Evolutionary conservation across 2,329 filamentous ascomycete species (phyloP).

Genomic region (Trichoderma afroharzianum): DNA sequence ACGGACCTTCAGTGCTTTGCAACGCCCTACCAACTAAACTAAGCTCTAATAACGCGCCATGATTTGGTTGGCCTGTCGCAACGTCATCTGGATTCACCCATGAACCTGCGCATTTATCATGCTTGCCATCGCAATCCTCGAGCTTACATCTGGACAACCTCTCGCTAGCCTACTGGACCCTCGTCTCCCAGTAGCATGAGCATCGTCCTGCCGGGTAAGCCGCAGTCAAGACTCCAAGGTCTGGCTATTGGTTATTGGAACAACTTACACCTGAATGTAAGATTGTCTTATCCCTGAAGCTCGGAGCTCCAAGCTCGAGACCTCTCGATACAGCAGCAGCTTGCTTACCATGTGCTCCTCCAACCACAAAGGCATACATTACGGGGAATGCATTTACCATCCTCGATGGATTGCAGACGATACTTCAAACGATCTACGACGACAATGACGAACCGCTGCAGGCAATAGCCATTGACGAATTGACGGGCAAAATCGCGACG

Average conservation of each 20-base stretch:
- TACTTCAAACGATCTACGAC: constrained; percentile 89
- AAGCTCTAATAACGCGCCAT: not conserved
- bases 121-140: not conserved
- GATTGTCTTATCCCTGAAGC: constrained; percentile 25
- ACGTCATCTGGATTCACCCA: not conserved
- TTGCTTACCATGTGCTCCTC: not conserved
- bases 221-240: constrained; percentile 73
- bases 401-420: constrained; percentile 66
- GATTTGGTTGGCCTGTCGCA: not conserved
- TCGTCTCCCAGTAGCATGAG: constrained; percentile 54
- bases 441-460: constrained; percentile 67
- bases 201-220: constrained; percentile 74
- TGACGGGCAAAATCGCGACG: constrained; percentile 78
- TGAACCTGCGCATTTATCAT: constrained; percentile 5
- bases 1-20: not conserved
- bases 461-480: constrained; percentile 76
- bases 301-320: not conserved
- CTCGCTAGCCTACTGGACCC: not conserved
- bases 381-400: constrained; percentile 85
- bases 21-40: not conserved
- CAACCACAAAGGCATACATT: constrained; percentile 67
- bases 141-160: constrained; percentile 11
- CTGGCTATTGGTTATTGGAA: constrained; percentile 72
- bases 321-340: not conserved
- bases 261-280: constrained; percentile 67